Conservation (phyloP, 2,329 filamentous ascomycete genomes). For the Lecanosticta acicola region DNA sequence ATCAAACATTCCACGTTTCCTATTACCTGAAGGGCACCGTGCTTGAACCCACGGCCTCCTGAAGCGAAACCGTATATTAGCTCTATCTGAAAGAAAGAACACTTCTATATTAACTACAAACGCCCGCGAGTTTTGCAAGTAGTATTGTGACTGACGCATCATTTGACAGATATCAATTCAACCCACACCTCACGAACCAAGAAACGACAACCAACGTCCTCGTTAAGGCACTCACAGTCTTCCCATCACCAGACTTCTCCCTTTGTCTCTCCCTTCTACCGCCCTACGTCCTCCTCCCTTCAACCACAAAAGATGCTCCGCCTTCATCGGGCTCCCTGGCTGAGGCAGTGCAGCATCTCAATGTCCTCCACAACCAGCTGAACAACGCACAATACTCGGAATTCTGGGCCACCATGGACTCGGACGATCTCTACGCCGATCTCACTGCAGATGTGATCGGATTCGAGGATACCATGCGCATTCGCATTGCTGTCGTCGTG, state of each 20-base stretch:
- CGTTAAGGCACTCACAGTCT: slow-evolving; percentile 94
- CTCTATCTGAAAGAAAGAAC: slow-evolving; percentile 61
- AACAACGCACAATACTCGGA: slow-evolving; percentile 82
- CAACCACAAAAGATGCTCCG: slow-evolving; percentile 43
- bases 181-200: slow-evolving; percentile 93
- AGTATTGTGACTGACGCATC: slow-evolving; percentile 14
- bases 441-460: slow-evolving; percentile 88
- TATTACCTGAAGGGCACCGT: slow-evolving; percentile 77
- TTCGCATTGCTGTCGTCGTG: slow-evolving; percentile 82
- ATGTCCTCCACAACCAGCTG: slow-evolving; percentile 76
- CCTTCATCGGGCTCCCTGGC: slow-evolving; percentile 60
- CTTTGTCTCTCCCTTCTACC: slow-evolving; percentile 91
- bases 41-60: slow-evolving; percentile 42
- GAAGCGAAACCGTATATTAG: slow-evolving; percentile 65
- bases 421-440: slow-evolving; percentile 92
- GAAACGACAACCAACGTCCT: slow-evolving; percentile 98
- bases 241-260: slow-evolving; percentile 91
- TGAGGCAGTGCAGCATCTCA: slow-evolving; percentile 86
- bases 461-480: slow-evolving; percentile 89
- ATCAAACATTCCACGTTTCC: slow-evolving; percentile 80
- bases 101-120: too few species aligned
- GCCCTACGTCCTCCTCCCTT: slow-evolving; percentile 64
- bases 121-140: too few species aligned
- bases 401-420: slow-evolving; percentile 92
- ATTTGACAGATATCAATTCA: slow-evolving; percentile 84